phyloP scores from a whole-genome alignment of 2,329 filamentous ascomycete species.

The Aspergillus ibericus region DNA sequence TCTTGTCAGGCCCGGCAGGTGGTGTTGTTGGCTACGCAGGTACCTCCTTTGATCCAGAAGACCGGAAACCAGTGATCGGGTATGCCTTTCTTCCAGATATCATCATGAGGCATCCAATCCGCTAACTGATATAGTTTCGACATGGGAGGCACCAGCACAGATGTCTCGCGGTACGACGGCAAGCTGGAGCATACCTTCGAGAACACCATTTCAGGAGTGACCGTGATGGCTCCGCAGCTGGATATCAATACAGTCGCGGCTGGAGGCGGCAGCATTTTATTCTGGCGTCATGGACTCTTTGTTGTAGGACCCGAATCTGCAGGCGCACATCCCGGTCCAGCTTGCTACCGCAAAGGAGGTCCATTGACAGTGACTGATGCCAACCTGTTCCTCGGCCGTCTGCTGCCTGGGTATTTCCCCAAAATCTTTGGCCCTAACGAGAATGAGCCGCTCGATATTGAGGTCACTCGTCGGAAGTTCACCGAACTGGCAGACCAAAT shows the following conservation, averaged over 20 bases:
- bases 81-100: neutral
- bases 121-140: conserved; percentile 60
- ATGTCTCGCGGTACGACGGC: conserved; percentile 84
- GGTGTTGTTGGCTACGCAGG: conserved; percentile 91
- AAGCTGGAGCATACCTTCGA: conserved; percentile 92
- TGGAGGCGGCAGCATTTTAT: conserved; percentile 68
- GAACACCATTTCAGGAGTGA: conserved; percentile 87
- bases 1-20: conserved; percentile 84
- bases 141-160: conserved; percentile 91
- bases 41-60: conserved; percentile 82
- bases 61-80: conserved; percentile 82
- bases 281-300: conserved; percentile 87
- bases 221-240: conserved; percentile 86
- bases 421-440: conserved; percentile 94
- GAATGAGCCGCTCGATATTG: conserved; percentile 73
- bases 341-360: conserved; percentile 88
- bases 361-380: conserved; percentile 90
- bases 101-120: neutral
- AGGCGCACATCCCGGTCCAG: conserved; percentile 85
- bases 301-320: conserved; percentile 91
- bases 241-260: conserved; percentile 96
- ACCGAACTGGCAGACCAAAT: conserved; percentile 66
- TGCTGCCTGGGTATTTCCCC: conserved; percentile 91
- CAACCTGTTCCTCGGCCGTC: conserved; percentile 80
- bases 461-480: conserved; percentile 73